A percentile compares a stretch with the other conserved stretches of the same genome.
These are phyloP conservation scores for Penicillium aurantiogriseum DNA, from an alignment of 2,329 filamentous ascomycete genomes.

Conservation along the genomic window DNA sequence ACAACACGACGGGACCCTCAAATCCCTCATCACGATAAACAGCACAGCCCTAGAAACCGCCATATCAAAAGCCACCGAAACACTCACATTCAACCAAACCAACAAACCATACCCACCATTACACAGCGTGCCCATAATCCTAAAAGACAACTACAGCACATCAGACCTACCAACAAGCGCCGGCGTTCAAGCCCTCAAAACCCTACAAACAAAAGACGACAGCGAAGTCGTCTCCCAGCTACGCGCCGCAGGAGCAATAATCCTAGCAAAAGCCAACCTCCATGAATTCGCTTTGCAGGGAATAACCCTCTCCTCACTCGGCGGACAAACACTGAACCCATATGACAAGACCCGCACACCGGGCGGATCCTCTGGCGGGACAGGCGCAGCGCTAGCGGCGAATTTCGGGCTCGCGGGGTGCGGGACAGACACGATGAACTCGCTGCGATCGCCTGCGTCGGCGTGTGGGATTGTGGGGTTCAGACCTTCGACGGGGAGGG, in stretches of 20 bases:
- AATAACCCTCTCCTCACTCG: constrained; percentile 60
- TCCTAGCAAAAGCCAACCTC: constrained; percentile 61
- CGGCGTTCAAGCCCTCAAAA: constrained; percentile 51
- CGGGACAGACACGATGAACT: constrained; percentile 63
- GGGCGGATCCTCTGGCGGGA: constrained; percentile 63
- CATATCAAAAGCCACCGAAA: constrained; percentile 48
- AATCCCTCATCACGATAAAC: constrained; percentile 54
- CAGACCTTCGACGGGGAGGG: constrained; percentile 55
- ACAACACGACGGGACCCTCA: constrained; percentile 55
- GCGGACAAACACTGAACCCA: constrained; percentile 64
- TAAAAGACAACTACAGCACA: constrained; percentile 66
- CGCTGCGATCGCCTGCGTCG: constrained; percentile 60
- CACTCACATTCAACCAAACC: neutral
- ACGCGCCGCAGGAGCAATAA: constrained; percentile 53
- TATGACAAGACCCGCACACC: constrained; percentile 66
- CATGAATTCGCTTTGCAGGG: constrained; percentile 66
- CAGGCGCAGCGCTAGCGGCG: constrained; percentile 58
- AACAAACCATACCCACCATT: constrained; percentile 32
- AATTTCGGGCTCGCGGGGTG: constrained; percentile 59
- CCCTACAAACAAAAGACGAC: constrained; percentile 44
- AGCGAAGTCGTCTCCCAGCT: constrained; percentile 53
- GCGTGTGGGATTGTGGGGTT: constrained; percentile 62
- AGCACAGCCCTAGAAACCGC: constrained; percentile 53
- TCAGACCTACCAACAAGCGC: constrained; percentile 58
- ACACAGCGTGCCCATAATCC: constrained; percentile 61